These are phyloP conservation scores for Oxyria digyna DNA, from an alignment of 148 eudicot species.

Conservation along the genomic window DNA sequence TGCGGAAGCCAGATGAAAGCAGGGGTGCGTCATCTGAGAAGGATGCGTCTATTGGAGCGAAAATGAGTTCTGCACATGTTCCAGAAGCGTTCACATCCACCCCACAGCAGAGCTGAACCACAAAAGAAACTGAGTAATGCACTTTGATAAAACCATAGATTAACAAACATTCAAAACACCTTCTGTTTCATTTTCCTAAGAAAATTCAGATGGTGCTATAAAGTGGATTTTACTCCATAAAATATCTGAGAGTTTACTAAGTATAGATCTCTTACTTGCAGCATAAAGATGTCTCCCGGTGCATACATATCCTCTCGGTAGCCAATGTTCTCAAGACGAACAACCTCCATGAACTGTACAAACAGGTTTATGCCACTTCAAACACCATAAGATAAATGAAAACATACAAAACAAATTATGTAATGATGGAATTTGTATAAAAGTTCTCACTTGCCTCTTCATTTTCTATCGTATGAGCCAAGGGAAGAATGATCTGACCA, in stretches of 20 bases:
- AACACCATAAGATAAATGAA: not conserved
- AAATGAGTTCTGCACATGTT: conserved; percentile 84
- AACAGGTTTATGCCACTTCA: not conserved
- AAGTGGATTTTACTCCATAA: no score
- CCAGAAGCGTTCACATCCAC: conserved; percentile 77
- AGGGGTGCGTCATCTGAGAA: conserved; percentile 89
- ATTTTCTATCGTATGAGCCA: conserved; percentile 86
- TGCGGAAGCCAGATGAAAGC: conserved; percentile 87
- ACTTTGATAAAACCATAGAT: not conserved
- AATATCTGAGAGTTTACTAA: no score
- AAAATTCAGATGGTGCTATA: no score
- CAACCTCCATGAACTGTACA: conserved; percentile 87
- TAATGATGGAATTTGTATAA: not conserved
- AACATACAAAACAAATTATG: not conserved
- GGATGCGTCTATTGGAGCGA: conserved; percentile 94
- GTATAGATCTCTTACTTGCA: conserved; percentile 43
- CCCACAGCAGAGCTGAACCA: conserved; percentile 63
- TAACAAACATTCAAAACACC: not conserved
- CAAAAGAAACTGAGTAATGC: not conserved
- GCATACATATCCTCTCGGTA: conserved; percentile 68
- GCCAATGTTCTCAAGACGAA: conserved; percentile 69
- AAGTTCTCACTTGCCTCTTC: conserved; percentile 49
- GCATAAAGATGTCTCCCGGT: conserved; percentile 70
- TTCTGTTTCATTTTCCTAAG: no score
- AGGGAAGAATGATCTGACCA: conserved; percentile 87